phyloP scores from a whole-genome alignment of 352 stramenopile genomes.

The Saprolegnia diclina region DNA sequence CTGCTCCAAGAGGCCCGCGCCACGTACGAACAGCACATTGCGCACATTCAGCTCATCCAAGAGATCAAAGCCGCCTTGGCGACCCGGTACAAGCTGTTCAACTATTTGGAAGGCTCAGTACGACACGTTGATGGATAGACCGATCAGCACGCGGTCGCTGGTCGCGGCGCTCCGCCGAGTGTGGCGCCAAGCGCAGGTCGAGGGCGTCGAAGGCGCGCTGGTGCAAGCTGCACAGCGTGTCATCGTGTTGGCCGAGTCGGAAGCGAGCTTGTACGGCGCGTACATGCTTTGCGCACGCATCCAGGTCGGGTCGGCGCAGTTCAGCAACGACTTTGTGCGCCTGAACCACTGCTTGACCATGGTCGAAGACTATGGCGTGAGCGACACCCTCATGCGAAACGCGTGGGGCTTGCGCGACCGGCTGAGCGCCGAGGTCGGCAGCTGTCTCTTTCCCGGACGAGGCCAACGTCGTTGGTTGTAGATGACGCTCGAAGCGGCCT shows the following conservation, averaged over 20 bases:
- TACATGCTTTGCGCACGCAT: conserved; percentile 61
- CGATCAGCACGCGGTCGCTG: conserved; percentile 65
- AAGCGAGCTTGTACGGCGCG: conserved; percentile 76
- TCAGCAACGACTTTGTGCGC: conserved; percentile 49
- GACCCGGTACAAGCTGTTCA: conserved; percentile 31
- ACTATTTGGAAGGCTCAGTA: neutral
- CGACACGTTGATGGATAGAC: conserved; percentile 13
- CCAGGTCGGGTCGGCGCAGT: conserved; percentile 44
- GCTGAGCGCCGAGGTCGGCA: conserved; percentile 46
- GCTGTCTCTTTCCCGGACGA: neutral
- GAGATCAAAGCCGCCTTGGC: conserved; percentile 71
- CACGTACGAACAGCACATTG: conserved; percentile 65
- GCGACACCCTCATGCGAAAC: conserved; percentile 48
- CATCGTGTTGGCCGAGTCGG: conserved; percentile 64
- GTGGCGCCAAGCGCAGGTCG: conserved; percentile 42
- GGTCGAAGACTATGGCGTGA: conserved; percentile 42
- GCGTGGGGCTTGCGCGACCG: conserved; percentile 45
- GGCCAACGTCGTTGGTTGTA: neutral
- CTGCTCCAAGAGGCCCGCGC: conserved; percentile 46
- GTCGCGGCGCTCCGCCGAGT: conserved; percentile 55
- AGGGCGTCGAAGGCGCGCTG: conserved; percentile 48
- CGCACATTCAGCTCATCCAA: conserved; percentile 64
- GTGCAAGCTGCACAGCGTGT: conserved; percentile 52
- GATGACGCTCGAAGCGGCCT: conserved; percentile 50
- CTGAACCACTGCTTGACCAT: conserved; percentile 58